Evolutionary conservation across 1,284 basidiomycete species (phyloP).

Genomic region (Phaffia rhodozyma): DNA sequence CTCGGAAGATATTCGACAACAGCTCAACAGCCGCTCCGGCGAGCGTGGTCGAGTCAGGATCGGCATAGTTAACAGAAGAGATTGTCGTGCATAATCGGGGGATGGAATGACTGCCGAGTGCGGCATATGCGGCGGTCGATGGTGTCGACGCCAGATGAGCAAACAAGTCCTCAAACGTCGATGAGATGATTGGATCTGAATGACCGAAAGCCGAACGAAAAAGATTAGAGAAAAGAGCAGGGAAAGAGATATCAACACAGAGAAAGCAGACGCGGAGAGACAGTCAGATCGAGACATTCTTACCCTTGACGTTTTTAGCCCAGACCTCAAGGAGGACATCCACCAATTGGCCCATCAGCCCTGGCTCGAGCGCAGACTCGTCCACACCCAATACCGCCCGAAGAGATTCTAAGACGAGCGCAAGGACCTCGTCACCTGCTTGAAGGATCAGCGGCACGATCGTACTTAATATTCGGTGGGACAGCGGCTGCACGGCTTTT

Average conservation of each 20-base stretch:
- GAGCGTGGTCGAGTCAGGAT: slow-evolving; percentile 51
- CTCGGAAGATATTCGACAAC: slow-evolving; percentile 54
- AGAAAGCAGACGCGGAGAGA: neutral
- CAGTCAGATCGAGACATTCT: slow-evolving; percentile 14
- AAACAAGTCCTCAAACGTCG: slow-evolving; percentile 72
- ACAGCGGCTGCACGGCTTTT: slow-evolving; percentile 48
- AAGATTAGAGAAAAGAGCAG: neutral
- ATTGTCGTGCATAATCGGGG: slow-evolving; percentile 60
- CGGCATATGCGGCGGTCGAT: slow-evolving; percentile 50
- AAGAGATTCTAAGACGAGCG: slow-evolving; percentile 78
- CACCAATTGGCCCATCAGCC: slow-evolving; percentile 53
- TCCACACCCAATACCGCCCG: slow-evolving; percentile 64
- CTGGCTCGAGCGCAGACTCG: slow-evolving; percentile 52
- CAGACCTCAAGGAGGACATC: slow-evolving; percentile 61
- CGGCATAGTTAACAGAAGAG: slow-evolving; percentile 26
- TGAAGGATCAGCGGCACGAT: slow-evolving; percentile 70
- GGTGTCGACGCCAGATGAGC: slow-evolving; percentile 53
- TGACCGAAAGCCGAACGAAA: neutral
- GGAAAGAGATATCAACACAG: neutral
- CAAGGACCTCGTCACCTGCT: slow-evolving; percentile 75
- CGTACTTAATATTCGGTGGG: slow-evolving; percentile 62
- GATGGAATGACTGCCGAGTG: slow-evolving; percentile 57
- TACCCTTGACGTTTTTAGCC: slow-evolving; percentile 71
- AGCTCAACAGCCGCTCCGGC: slow-evolving; percentile 67
- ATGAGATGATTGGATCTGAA: slow-evolving; percentile 75